These are phyloP conservation scores for Russula olivacea DNA, from an alignment of 768 basidiomycete species.

Conservation along the genomic window DNA sequence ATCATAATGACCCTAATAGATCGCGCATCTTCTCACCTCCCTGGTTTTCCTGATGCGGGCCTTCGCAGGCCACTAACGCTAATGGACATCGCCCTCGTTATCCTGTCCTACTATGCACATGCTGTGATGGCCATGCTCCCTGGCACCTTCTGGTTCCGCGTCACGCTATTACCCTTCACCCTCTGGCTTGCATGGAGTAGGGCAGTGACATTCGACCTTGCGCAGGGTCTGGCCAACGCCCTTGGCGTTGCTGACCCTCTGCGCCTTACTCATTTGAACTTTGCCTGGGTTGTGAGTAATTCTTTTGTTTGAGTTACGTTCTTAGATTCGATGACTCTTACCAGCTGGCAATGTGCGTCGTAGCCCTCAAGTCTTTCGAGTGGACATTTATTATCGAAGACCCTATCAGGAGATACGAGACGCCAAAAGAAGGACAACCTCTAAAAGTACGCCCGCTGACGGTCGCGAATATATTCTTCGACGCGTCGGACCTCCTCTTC, in stretches of 20 bases:
- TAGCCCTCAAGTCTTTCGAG: slow-evolving; percentile 17
- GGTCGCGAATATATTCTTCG: not conserved
- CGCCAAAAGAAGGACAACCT: not conserved
- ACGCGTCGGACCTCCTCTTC: slow-evolving; percentile 21
- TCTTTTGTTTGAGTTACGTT: not conserved
- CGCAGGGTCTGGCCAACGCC: slow-evolving; percentile 1
- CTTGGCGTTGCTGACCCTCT: not conserved
- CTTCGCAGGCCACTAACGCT: slow-evolving; percentile 2
- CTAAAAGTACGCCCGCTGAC: slow-evolving; percentile 10
- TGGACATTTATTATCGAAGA: slow-evolving; percentile 14
- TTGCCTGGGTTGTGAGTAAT: slow-evolving; percentile 16
- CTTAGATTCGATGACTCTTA: not conserved
- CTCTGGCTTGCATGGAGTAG: slow-evolving; percentile 14
- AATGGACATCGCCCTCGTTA: slow-evolving; percentile 1
- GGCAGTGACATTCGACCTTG: slow-evolving; percentile 6
- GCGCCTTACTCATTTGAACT: slow-evolving; percentile 15
- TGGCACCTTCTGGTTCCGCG: slow-evolving; percentile 1
- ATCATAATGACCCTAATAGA: slow-evolving; percentile 1
- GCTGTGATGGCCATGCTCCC: slow-evolving; percentile 21
- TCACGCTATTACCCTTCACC: slow-evolving; percentile 18
- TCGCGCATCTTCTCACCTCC: not conserved
- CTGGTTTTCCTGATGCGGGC: slow-evolving; percentile 5
- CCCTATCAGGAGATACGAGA: slow-evolving; percentile 12
- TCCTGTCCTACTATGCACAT: slow-evolving; percentile 19
- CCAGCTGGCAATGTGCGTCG: slow-evolving; percentile 10